Evolutionary conservation across 2,329 filamentous ascomycete genomes (phyloP), one percentile per base, ranked within the genome.

Genomic region (Pochonia chlamydosporia): DNA sequence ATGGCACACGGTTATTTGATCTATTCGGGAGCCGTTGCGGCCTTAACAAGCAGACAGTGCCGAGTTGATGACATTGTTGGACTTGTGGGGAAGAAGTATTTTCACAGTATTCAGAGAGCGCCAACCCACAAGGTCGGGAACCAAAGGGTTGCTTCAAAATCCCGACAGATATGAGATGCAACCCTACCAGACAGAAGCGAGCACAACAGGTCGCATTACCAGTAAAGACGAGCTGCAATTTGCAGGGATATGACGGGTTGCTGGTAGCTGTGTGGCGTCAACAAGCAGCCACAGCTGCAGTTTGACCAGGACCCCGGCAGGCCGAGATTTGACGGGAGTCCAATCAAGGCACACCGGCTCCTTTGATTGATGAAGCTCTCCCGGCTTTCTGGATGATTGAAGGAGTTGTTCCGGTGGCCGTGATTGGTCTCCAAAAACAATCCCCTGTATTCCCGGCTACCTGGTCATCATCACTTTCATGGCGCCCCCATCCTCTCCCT

Each of bases 251-350:
- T 25, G 9, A 13, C 18, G 10, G 11, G 20, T 39, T 39, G 35
- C 9, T 39, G 35, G 18, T 3, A 11, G 16, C 7, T 18, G 14
- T 33, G 30, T 33, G 30, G 30, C 30, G 14, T 33, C 6, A 16
- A 28, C 41, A 18, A 18, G 28, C 28, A 20, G 42, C 30, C 42
- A 39, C 33, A 39, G n/a, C 10, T 24, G n/a, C 30, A 21, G 14
- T 25, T 25, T 33, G 43, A 23, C 21, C 37, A 37, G 26, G 26
- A 24, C 21, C 28, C 21, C 25, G 26, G 40, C 3, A 33, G 43
- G 9, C 48, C 44, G 48, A 49, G 11, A 46, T 43, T 46, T 47
- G 31, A 43, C 48, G 48, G 43, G n/a, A 46, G 25, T 45, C 39
- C 33, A 25, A 46, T 49, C 47, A 35, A 28, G n/a, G 3, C 37